Base-by-base conservation (phyloP, 2,329 filamentous ascomycete species). In the Aureobasidium sp. region DNA sequence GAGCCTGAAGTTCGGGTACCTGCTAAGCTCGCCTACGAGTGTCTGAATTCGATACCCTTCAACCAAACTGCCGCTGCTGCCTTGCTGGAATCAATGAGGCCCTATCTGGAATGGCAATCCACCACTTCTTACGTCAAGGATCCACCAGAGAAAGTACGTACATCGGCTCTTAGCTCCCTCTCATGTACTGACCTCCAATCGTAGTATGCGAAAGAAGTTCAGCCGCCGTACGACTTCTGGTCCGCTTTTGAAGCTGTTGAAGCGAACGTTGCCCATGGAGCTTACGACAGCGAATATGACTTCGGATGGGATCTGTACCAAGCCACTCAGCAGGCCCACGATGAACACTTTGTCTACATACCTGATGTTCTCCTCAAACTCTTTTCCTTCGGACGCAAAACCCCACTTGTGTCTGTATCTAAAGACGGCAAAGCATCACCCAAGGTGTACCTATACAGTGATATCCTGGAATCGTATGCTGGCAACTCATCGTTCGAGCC, bases 291-390 rank as follows among this genome's bases (percentile, higher is more conserved):
- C 41, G 77, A 79, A 62, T 78, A 75, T 54, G 72, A 74, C 21
- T 80, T 79, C 63, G 77, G 77, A 11, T 75, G 70, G 65, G 81
- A 82, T 29, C 74, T 89, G 2, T 80, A 81, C 62, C 71, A 76
- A 42, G 71, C 83, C 10, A 75, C 85, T 37, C 76, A 77, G 25
- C 76, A 75, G 1, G 81, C 83, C 5, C 84, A 88, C 66, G 86
- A 90, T 68, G 84, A 85, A 1, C 87, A 90, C 67, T 85, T 87
- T 54, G 73, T 76, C 2, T 85, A 80, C 67, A 73, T 78, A 16
- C 81, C 82, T 2, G 81, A 84, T 65, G 73, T 79, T 3, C n/a
- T n/a, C n/a, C n/a, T n/a, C n/a, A n/a, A n/a, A n/a, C 68, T 81
- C 0, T 84, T 86, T 72, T 76, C 69, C 63, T 86, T 68, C 66